Evolutionary conservation across 768 basidiomycete species (phyloP), one percentile per base, ranked within the genome.

Genomic region (Phanerochaete sordida): DNA sequence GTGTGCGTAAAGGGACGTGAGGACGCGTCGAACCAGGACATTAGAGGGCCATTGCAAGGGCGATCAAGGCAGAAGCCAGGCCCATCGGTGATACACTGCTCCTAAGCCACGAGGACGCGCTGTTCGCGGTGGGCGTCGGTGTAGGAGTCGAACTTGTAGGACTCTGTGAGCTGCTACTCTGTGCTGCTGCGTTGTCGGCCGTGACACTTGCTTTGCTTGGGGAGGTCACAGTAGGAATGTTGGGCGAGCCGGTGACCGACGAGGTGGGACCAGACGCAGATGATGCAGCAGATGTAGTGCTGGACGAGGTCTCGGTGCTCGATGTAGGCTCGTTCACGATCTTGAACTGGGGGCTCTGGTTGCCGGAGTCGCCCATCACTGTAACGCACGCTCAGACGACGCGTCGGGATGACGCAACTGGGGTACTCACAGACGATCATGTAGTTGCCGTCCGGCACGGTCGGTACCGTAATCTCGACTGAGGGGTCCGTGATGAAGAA

Each of bases 361-460:
- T 71, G 27, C 76, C 80, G 9, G 80, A 80, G 64, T 79, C 77
- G 28, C 80, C 81, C 37, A 81, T 70, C 35, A 82, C 80, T 81
- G 56, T 33, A 21, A 23, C 8, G 54, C 3, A 48, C 53, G 39
- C 33, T 19, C 2, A 43, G 21, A 24, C 43, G 24, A 24, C 33
- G 27, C 27, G 23, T 9, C 13, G 31, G 56, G 28, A 48, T 49
- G 19, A n/a, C 16, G n/a, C 33, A 9, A 5, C 26, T 27, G 28
- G 39, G 37, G 13, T 13, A 68, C 68, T 71, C 61, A 81, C 80
- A 69, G 59, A 82, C 71, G 58, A 81, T 76, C 65, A 81, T 82
- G 63, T 77, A 73, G 52, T 70, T 59, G 16, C 78, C 66, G 5
- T 69, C 50, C 13, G 73, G 47, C 7, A 78, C 70, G 23, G 73